Evolutionary conservation across 176 grass and related monocot species (phyloP), one percentile per base, ranked within the genome.

Genomic region (Otatea glauca): DNA sequence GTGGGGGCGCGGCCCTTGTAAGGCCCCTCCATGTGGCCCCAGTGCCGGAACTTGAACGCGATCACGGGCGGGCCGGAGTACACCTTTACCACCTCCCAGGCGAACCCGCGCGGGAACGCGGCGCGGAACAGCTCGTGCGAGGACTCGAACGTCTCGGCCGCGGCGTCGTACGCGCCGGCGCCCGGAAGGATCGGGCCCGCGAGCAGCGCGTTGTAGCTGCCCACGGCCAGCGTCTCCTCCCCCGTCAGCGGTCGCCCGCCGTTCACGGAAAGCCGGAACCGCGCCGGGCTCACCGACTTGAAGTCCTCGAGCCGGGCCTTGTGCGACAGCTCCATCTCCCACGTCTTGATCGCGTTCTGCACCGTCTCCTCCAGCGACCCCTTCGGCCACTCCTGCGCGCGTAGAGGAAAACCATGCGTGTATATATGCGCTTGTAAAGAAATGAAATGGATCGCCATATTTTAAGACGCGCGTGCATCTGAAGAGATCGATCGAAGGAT

Each of bases 271-370:
- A 95, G 85, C 1, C 55, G 59, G 89, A 95, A 95, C 70, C 54
- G 59, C 1, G 61, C 83, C 0, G 64, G 92, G 87, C 89, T 92
- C 42, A 98, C 87, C 64, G 92, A 93, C 88, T 98, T 98, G 91
- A 98, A 98, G 87, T 98, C 92, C 32, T 6, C 54, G 17, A 98
- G 72, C 10, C 80, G 83, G 12, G 79, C 61, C 92, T 98, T 95
- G 91, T 95, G 92, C 32, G 92, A 95, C 72, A 95, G 87, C 91
- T 95, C 96, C 96, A 98, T 98, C 83, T 98, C 96, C 96, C 96
- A 98, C 72, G 96, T 98, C 81, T 98, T 95, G 72, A 98, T 88
- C 56, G 91, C 92, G 61, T 98, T 95, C 86, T 98, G 96, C 72
- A 98, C 87, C 62, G 62, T 86, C 87, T 95, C 96, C 83, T 98